Evolutionary conservation across 495 filamentous ascomycete species (phyloP).

Genomic region (Aspergillus cristatus): DNA sequence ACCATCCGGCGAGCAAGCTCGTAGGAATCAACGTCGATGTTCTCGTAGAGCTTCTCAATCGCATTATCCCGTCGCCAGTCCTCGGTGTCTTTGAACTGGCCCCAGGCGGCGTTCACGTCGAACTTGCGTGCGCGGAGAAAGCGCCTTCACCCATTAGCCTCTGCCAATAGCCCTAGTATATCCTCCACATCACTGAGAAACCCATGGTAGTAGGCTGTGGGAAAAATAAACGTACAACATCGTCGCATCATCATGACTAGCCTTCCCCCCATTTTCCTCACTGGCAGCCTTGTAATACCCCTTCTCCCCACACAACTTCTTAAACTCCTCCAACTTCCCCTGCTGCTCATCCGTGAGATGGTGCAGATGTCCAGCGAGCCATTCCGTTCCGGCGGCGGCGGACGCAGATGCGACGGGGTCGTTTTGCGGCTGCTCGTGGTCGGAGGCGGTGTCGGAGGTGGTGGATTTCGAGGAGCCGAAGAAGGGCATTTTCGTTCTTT

Average conservation of each 20-base stretch:
- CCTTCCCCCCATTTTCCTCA: conserved; percentile 24
- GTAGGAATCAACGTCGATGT: conserved; percentile 73
- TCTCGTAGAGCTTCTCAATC: conserved; percentile 63
- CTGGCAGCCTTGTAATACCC: conserved; percentile 52
- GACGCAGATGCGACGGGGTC: conserved; percentile 26
- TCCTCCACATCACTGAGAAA: no score
- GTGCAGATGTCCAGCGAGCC: conserved; percentile 58
- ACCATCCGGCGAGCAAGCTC: conserved; percentile 70
- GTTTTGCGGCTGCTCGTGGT: conserved; percentile 10
- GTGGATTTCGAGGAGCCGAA: conserved; percentile 3
- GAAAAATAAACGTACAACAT: conserved; percentile 53
- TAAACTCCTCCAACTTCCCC: conserved; percentile 56
- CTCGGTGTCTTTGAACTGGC: conserved; percentile 82
- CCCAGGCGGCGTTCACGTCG: conserved; percentile 61
- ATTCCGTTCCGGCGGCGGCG: conserved; percentile 32
- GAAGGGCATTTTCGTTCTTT: conserved; percentile 15
- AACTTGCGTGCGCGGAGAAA: conserved; percentile 74
- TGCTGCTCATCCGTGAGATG: conserved; percentile 64
- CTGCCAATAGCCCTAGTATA: no score
- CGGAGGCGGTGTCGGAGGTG: neutral
- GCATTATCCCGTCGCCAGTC: conserved; percentile 75
- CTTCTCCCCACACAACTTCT: conserved; percentile 51
- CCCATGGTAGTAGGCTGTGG: no score
- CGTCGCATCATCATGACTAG: conserved; percentile 73
- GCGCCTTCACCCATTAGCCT: conserved; percentile 41